Conservation (phyloP, 495 filamentous ascomycete species). For the Penicillium canescens region DNA sequence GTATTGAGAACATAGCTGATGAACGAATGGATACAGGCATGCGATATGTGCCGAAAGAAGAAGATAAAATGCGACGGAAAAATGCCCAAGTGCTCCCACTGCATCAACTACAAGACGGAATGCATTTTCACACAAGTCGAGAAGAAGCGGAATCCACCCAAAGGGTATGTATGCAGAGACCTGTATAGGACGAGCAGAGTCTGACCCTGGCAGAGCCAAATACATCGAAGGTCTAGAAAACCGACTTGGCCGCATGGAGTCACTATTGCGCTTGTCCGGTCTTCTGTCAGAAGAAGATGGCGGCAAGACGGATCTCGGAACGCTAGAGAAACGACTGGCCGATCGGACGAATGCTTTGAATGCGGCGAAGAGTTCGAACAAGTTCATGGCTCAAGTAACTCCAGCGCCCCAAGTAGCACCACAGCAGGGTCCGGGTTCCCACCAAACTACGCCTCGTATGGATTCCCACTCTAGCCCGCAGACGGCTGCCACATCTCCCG, state of each 20-base stretch:
- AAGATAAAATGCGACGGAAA: constrained; percentile 99
- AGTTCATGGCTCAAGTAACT: constrained; percentile 23
- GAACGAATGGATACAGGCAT: constrained; percentile 59
- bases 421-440: constrained; percentile 33
- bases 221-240: constrained; percentile 99
- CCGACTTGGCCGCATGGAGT: constrained; percentile 90
- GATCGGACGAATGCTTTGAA: constrained; percentile 56
- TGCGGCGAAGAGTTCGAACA: constrained; percentile 33
- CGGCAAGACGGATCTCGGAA: constrained; percentile 85
- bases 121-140: constrained; percentile 97
- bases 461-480: constrained; percentile 59
- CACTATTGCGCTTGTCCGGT: constrained; percentile 81
- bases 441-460: constrained; percentile 46
- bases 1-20: background rate
- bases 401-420: constrained; percentile 9
- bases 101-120: constrained; percentile 96
- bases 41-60: constrained; percentile 99
- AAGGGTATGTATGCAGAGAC: constrained; percentile 64
- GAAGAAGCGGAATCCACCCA: constrained; percentile 97
- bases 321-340: constrained; percentile 77
- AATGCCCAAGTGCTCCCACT: constrained; percentile 92
- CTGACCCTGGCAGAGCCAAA: constrained; percentile 66
- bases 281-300: constrained; percentile 85
- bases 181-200: background rate
- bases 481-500: constrained; percentile 62